phyloP scores from a whole-genome alignment of 1,284 basidiomycete genomes.

The Wallemia hederae region DNA sequence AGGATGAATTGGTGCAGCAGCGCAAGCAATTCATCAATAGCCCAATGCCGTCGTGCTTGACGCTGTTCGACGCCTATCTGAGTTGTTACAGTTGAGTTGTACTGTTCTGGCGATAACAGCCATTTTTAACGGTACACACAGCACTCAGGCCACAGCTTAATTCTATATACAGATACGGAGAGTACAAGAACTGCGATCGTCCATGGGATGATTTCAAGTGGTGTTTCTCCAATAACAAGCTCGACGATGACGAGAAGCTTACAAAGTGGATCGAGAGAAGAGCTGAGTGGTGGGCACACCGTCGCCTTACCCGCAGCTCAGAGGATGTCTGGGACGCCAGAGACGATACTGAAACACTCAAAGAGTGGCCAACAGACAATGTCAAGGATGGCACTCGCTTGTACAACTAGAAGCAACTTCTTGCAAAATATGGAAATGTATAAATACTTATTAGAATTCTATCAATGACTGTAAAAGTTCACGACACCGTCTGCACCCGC shows the following conservation, averaged over 20 bases:
- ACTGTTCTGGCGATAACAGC: conserved; percentile 5
- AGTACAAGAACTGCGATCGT: conserved; percentile 38
- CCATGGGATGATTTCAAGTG: conserved; percentile 87
- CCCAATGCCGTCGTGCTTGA: conserved; percentile 40
- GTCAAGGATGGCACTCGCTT: neutral
- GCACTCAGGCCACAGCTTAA: conserved; percentile 55
- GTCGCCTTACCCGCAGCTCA: conserved; percentile 42
- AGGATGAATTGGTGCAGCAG: neutral
- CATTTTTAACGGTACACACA: conserved; percentile 13
- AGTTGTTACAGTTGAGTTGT: conserved; percentile 32
- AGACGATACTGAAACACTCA: conserved; percentile 1
- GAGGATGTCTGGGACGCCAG: conserved; percentile 82
- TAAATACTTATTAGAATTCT: neutral
- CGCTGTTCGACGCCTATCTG: conserved; percentile 45
- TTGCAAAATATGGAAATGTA: neutral
- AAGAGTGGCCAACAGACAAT: neutral
- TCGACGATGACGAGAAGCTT: conserved; percentile 42
- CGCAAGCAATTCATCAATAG: neutral
- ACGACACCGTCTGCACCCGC: conserved; percentile 77
- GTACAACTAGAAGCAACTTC: no score
- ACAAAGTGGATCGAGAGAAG: conserved; percentile 54
- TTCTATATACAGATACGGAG: conserved; percentile 60
- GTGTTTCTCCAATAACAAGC: conserved; percentile 55
- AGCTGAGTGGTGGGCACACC: conserved; percentile 70
- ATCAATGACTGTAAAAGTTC: conserved; percentile 37